These are phyloP conservation scores for Forsythia suspensa DNA, from an alignment of 257 asterid species.

Conservation along the genomic window DNA sequence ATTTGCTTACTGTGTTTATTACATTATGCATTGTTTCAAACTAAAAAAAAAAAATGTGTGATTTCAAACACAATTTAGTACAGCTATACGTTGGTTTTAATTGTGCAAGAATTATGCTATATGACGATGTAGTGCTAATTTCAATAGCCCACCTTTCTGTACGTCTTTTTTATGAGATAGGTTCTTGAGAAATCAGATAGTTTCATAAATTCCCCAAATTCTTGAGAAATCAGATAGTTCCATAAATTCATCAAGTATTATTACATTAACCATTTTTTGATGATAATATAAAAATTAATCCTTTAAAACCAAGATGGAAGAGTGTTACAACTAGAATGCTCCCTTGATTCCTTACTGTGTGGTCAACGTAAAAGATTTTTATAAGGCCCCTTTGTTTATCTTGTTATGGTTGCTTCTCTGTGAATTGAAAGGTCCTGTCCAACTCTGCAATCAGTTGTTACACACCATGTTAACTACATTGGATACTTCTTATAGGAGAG, in stretches of 20 bases:
- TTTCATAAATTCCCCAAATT: too few species aligned
- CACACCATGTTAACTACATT: too few species aligned
- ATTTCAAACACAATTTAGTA: constrained; percentile 5
- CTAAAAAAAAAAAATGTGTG: not conserved
- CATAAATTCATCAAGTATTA: not conserved
- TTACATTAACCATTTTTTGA: not conserved
- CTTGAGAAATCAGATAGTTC: not conserved
- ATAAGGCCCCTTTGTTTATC: not conserved
- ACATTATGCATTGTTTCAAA: not conserved
- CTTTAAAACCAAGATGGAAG: not conserved
- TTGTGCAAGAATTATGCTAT: not conserved
- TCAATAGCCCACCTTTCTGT: not conserved
- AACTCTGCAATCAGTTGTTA: not conserved
- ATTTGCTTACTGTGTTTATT: constrained; percentile 5
- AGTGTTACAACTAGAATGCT: too few species aligned
- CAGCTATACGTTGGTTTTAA: not conserved
- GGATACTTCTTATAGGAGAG: too few species aligned
- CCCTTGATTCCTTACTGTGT: not conserved
- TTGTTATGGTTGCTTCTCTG: not conserved
- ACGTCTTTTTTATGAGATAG: not conserved
- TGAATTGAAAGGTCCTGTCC: not conserved
- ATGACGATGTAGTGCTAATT: not conserved
- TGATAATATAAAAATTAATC: not conserved
- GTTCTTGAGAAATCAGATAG: not conserved
- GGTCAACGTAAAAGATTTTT: not conserved